phyloP scores from a whole-genome alignment of 768 basidiomycete species.

The Lentinula sp. region DNA sequence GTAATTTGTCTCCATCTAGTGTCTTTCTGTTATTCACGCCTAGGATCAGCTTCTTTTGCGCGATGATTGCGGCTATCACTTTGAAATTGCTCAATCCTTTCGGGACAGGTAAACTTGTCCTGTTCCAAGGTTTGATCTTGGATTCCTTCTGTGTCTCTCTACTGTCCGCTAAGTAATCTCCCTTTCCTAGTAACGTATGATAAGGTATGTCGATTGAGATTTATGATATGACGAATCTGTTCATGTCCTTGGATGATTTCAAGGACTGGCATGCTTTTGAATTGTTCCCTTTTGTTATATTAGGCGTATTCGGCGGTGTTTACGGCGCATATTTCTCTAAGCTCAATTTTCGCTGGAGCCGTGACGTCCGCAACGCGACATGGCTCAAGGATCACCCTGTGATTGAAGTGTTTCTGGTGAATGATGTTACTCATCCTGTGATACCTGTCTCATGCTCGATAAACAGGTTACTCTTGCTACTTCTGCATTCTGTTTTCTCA shows the following conservation, averaged over 20 bases:
- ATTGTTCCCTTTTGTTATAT: conserved; percentile 73
- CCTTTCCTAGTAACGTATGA: conserved; percentile 62
- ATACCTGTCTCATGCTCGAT: background rate
- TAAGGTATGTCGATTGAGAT: conserved; percentile 38
- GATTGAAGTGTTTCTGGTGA: conserved; percentile 66
- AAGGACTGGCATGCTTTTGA: conserved; percentile 95
- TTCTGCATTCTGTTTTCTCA: conserved; percentile 73
- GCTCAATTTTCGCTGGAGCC: conserved; percentile 85
- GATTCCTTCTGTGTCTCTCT: background rate
- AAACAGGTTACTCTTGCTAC: conserved; percentile 74
- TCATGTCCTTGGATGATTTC: background rate
- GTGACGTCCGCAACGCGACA: conserved; percentile 72
- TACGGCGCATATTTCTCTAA: conserved; percentile 95
- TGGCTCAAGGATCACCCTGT: conserved; percentile 80
- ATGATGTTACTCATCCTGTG: conserved; percentile 36
- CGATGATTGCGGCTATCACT: conserved; percentile 95
- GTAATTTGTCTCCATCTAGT: conserved; percentile 36
- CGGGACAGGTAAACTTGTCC: conserved; percentile 87
- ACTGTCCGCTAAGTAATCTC: background rate
- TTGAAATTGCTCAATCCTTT: conserved; percentile 92
- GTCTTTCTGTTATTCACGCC: conserved; percentile 11
- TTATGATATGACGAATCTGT: background rate
- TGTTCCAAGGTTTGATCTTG: conserved; percentile 50
- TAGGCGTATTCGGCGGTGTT: conserved; percentile 90
- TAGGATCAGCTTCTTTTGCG: conserved; percentile 86